Evolutionary conservation across 768 basidiomycete genomes (phyloP), one percentile per base, ranked within the genome.

Genomic region (Fomitopsis pulvina): DNA sequence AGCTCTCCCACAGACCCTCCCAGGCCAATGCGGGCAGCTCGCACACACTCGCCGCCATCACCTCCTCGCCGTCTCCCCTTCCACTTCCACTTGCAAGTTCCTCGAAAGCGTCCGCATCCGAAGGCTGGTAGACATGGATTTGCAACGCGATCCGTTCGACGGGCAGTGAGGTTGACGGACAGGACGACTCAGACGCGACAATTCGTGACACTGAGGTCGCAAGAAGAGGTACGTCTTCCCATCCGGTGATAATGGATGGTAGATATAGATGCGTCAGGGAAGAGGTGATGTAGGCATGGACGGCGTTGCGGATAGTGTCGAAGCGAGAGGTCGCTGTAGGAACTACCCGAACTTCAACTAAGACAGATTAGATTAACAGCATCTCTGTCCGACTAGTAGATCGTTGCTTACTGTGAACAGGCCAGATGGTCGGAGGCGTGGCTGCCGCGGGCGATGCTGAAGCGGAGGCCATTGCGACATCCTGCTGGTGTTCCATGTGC

Each of bases 1-100:
- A 65, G 42, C 85, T 88, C 45, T 86, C 87, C 96, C 96, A 98
- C 14, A 98, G 69, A 1, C 95, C 93, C 52, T 98, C 95, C 75
- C 89, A 85, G 34, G 74, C 77, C 54, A 74, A 66, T 53, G 85
- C 87, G 1, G 96, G 96, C 41, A 99, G 75, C 48, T 94, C 87
- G 63, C 87, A 87, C 18, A 97, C 85, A 51, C 79, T 87, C 1
- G 94, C 96, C 10, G 95, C 91, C 71, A 86, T 86, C 0, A 91
- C 82, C 52, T 85, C 82, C 39, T 83, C 87, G 20, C 73, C 75
- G 20, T 87, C 87, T 25, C 76, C 75, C 44, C 71, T 67, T 1
- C 61, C 70, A 48, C 60, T 77, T 52, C 72, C 63, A 62, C 71
- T 71, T 38, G 79, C 75, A 56, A 90, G 87, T 53, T 95, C 91